These are phyloP conservation scores for Cystoisospora suis DNA, from an alignment of 169 alveolate genomes.

Conservation along the genomic window DNA sequence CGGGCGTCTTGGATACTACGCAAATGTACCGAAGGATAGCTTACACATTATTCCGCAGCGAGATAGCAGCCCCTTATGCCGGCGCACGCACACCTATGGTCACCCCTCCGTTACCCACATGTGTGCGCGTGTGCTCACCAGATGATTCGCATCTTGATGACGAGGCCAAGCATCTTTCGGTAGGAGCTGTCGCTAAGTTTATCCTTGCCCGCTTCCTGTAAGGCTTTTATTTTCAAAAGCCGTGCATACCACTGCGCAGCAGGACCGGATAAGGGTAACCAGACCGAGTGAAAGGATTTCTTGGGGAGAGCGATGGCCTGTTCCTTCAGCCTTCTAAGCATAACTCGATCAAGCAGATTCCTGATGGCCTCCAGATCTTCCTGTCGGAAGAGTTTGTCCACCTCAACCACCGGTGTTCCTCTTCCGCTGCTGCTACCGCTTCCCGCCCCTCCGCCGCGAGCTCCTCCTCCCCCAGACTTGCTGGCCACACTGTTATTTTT, in stretches of 20 bases:
- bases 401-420: slow-evolving; percentile 48
- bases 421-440: not conserved
- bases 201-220: slow-evolving; percentile 71
- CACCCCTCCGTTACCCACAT: too few species aligned
- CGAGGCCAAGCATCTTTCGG: slow-evolving; percentile 85
- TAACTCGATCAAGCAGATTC: slow-evolving; percentile 78
- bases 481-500: not conserved
- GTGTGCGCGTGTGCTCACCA: slow-evolving; percentile 73
- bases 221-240: slow-evolving; percentile 32
- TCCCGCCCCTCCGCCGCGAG: slow-evolving; percentile 3
- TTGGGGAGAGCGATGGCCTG: slow-evolving; percentile 88
- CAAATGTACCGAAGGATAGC: too few species aligned
- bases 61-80: too few species aligned
- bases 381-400: slow-evolving; percentile 70
- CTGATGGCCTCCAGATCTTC: slow-evolving; percentile 82
- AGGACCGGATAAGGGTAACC: slow-evolving; percentile 86
- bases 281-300: slow-evolving; percentile 86
- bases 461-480: slow-evolving; percentile 27
- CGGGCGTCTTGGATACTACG: too few species aligned
- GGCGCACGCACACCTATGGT: too few species aligned
- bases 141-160: slow-evolving; percentile 89
- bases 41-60: too few species aligned
- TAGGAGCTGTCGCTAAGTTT: slow-evolving; percentile 51
- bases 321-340: slow-evolving; percentile 89
- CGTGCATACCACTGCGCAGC: slow-evolving; percentile 57